Evolutionary conservation across 768 basidiomycete genomes (phyloP).

Genomic region (Boletus patriciae): DNA sequence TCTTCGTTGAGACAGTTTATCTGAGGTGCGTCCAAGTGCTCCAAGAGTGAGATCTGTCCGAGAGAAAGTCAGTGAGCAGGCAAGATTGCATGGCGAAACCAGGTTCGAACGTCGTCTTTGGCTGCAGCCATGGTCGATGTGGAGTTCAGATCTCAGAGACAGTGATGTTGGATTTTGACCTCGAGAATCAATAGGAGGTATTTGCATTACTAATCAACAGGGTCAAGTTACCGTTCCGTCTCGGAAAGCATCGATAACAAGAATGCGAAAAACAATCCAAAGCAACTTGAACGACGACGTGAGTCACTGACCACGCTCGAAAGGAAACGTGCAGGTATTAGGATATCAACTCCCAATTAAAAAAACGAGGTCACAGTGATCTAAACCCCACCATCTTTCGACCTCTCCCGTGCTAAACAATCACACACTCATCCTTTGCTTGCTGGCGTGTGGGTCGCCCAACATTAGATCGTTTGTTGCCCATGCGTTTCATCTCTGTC

Average conservation of each 20-base stretch:
- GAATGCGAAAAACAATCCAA: conserved; percentile 4
- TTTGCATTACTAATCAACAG: background rate
- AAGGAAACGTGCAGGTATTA: conserved; percentile 16
- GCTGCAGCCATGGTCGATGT: conserved; percentile 21
- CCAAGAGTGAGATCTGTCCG: conserved; percentile 51
- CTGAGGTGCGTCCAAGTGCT: conserved; percentile 58
- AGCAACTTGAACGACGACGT: conserved; percentile 3
- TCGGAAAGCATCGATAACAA: conserved; percentile 19
- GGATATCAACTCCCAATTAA: background rate
- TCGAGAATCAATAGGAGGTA: conserved; percentile 15
- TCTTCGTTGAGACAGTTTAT: conserved; percentile 72
- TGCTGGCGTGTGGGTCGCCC: conserved; percentile 90
- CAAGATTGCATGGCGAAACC: background rate
- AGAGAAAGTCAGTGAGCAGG: conserved; percentile 6
- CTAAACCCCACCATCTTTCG: conserved; percentile 9
- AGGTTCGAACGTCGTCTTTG: conserved; percentile 32
- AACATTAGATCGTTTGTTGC: conserved; percentile 72
- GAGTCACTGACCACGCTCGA: conserved; percentile 7
- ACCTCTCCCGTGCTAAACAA: conserved; percentile 49
- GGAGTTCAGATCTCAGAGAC: background rate
- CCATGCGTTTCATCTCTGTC: conserved; percentile 92
- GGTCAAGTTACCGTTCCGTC: background rate
- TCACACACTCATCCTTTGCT: conserved; percentile 91
- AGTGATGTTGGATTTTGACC: background rate
- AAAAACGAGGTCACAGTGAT: conserved; percentile 5